Evolutionary conservation across 2,329 filamentous ascomycete genomes (phyloP).

Genomic region (Cladosporium phlei): DNA sequence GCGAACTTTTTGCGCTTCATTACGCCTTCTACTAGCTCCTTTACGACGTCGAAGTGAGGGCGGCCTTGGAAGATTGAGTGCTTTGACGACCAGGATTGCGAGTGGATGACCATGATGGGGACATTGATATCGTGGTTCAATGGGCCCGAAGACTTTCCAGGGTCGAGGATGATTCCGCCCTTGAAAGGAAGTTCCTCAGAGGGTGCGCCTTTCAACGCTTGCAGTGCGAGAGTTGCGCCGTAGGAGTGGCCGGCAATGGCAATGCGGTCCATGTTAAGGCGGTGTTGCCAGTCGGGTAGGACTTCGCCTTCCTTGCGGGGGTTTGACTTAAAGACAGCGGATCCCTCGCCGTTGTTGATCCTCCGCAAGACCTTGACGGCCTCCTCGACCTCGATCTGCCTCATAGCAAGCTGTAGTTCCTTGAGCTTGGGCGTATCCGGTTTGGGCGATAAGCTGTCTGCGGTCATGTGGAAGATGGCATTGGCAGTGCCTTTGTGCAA

Average conservation of each 20-base stretch:
- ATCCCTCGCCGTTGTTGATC: slow-evolving; percentile 36
- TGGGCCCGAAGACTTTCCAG: slow-evolving; percentile 59
- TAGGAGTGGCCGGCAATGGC: slow-evolving; percentile 61
- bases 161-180: slow-evolving; percentile 60
- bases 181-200: slow-evolving; percentile 44
- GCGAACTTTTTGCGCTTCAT: slow-evolving; percentile 36
- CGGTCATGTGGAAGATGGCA: slow-evolving; percentile 36
- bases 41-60: slow-evolving; percentile 61
- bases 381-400: slow-evolving; percentile 44
- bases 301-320: slow-evolving; percentile 44
- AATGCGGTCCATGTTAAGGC: slow-evolving; percentile 53
- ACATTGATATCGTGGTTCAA: slow-evolving; percentile 57
- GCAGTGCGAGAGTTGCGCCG: slow-evolving; percentile 60
- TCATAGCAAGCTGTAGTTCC: slow-evolving; percentile 39
- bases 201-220: slow-evolving; percentile 51
- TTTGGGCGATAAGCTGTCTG: slow-evolving; percentile 30
- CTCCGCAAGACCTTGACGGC: slow-evolving; percentile 38
- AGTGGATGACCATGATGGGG: slow-evolving; percentile 59
- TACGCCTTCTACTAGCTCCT: slow-evolving; percentile 49
- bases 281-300: slow-evolving; percentile 48
- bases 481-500: slow-evolving; percentile 33
- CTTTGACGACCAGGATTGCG: slow-evolving; percentile 59
- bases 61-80: slow-evolving; percentile 56
- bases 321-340: slow-evolving; percentile 39
- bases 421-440: slow-evolving; percentile 35